Evolutionary conservation across 495 filamentous ascomycete genomes (phyloP).

Genomic region (Penicillium cataractarum): DNA sequence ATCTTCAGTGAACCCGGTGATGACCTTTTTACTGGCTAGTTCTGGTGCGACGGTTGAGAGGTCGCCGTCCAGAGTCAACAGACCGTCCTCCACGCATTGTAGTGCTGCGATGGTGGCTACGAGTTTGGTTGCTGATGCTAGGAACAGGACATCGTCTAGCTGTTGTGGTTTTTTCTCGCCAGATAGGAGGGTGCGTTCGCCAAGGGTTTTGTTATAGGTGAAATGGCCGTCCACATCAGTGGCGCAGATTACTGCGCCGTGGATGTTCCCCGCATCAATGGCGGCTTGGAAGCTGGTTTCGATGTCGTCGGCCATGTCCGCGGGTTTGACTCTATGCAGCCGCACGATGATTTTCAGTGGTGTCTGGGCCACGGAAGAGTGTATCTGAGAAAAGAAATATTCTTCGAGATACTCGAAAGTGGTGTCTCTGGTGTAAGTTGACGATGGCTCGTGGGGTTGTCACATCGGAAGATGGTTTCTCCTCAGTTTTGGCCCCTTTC

Average conservation of each 20-base stretch:
- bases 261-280: slow-evolving; percentile 15
- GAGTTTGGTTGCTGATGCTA: slow-evolving; percentile 32
- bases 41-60: slow-evolving; percentile 45
- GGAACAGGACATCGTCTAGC: slow-evolving; percentile 37
- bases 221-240: slow-evolving; percentile 29
- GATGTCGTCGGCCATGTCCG: slow-evolving; percentile 17
- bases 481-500: background rate
- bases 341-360: background rate
- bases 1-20: slow-evolving; percentile 42
- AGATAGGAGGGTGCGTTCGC: slow-evolving; percentile 39
- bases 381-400: background rate
- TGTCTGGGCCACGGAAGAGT: background rate
- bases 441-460: background rate
- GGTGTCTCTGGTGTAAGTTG: too few species aligned
- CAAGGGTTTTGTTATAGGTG: slow-evolving; percentile 32
- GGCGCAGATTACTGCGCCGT: slow-evolving; percentile 32
- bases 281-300: slow-evolving; percentile 30
- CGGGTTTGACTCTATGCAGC: too few species aligned
- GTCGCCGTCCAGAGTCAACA: slow-evolving; percentile 45
- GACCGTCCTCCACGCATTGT: slow-evolving; percentile 53
- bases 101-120: slow-evolving; percentile 37
- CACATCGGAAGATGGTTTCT: background rate
- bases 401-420: background rate
- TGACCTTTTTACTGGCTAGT: slow-evolving; percentile 38
- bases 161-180: slow-evolving; percentile 41